phyloP scores from a whole-genome alignment of 2,329 filamentous ascomycete species.

The Pseudocercospora macadamiae region DNA sequence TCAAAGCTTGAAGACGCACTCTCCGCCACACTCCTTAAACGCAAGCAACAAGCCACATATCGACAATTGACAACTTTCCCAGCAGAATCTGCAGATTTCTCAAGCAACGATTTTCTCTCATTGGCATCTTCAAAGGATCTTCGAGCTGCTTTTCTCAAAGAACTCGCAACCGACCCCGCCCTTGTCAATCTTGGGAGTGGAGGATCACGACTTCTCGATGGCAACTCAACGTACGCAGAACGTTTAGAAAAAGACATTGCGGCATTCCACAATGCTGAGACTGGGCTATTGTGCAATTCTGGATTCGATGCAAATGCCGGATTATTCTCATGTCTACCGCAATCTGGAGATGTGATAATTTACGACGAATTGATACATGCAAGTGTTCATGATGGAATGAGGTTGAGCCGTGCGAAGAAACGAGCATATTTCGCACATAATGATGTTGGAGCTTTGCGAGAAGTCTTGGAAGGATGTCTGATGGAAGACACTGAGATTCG shows the following conservation, averaged over 20 bases:
- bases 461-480: slow-evolving; percentile 38
- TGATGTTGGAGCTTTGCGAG: slow-evolving; percentile 43
- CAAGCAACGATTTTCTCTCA: slow-evolving; percentile 68
- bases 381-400: slow-evolving; percentile 78
- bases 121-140: slow-evolving; percentile 54
- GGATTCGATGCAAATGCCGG: slow-evolving; percentile 55
- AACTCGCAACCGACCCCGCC: slow-evolving; percentile 42
- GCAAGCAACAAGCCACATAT: slow-evolving; percentile 49
- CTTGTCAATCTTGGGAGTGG: slow-evolving; percentile 52
- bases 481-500: slow-evolving; percentile 35
- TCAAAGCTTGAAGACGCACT: slow-evolving; percentile 32
- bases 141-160: slow-evolving; percentile 52
- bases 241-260: slow-evolving; percentile 62
- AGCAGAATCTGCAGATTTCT: slow-evolving; percentile 57
- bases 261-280: slow-evolving; percentile 60
- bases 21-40: slow-evolving; percentile 39
- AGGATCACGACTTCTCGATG: slow-evolving; percentile 67
- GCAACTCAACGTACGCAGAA: slow-evolving; percentile 64
- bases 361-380: slow-evolving; percentile 79
- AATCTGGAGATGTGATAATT: slow-evolving; percentile 57
- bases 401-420: slow-evolving; percentile 58
- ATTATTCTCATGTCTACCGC: slow-evolving; percentile 53
- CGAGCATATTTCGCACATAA: slow-evolving; percentile 63
- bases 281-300: slow-evolving; percentile 63
- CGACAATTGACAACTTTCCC: slow-evolving; percentile 53